Evolutionary conservation across 192 early-diverging fungal species (phyloP), one percentile per base, ranked within the genome.

Genomic region (Dispira simplex): DNA sequence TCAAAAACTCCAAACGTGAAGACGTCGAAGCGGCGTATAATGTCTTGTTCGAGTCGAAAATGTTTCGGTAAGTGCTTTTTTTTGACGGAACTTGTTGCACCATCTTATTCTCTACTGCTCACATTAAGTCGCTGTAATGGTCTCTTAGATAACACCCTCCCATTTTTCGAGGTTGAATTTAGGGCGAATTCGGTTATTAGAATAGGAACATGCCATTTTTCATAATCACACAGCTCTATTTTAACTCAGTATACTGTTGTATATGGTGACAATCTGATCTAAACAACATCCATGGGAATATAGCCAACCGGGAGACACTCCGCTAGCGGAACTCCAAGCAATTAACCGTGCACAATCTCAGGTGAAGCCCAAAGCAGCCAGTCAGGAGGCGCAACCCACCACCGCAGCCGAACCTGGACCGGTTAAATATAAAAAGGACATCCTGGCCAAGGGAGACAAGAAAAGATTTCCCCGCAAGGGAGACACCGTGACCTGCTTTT

Each of bases 1-100:
- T 77, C 43, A 90, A 90, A 67, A 77, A 81, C n/a, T 72, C 79
- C 69, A 88, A 86, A 68, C 77, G 79, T 67, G 81, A 84, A 23
- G 79, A 72, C 12, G 75, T 87, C 46, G 26, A 78, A 16, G 70
- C 71, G 27, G 79, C 83, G 8, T 88, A 90, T 73, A 73, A 78
- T 25, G 71, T 71, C 10, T 76, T 90, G 3, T 85, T 85, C 49
- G 76, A 68, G 25, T 75, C 81, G 64, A 71, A 82, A 71, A 75
- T 72, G 64, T 81, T 84, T 75, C 75, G 71, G 55, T 70, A 63
- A 65, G 54, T 47, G 9, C 39, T 23, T 66, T 14, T 49, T n/a
- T 25, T 63, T 28, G 21, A 13, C 16, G 21, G 23, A 53, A 49
- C 39, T 60, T 21, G 4, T 60, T 60, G n/a, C 25, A 18, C 21